Evolutionary conservation across 345 rosid species (phyloP).

Genomic region (Ceriops decandra): DNA sequence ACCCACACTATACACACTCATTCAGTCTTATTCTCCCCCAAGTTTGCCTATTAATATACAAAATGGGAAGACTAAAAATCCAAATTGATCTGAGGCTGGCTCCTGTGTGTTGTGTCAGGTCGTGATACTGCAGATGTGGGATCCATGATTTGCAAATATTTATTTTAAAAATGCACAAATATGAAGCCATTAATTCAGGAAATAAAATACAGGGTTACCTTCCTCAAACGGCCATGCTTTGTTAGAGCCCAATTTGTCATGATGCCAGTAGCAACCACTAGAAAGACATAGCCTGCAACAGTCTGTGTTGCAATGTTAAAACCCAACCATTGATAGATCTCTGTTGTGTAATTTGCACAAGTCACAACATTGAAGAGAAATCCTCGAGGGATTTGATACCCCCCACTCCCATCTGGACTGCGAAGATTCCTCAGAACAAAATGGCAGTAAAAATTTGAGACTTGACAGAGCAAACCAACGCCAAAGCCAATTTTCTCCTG

Average conservation of each 20-base stretch:
- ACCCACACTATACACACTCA: too few relatives aligned
- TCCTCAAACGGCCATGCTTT: conserved; percentile 84
- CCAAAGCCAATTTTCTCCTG: conserved; percentile 97
- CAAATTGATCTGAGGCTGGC: too few relatives aligned
- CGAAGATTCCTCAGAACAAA: conserved; percentile 78
- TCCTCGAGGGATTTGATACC: conserved; percentile 89
- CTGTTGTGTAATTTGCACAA: conserved; percentile 95
- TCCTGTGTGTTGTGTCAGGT: too few relatives aligned
- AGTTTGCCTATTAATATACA: too few relatives aligned
- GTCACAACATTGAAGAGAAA: conserved; percentile 94
- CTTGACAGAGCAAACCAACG: conserved; percentile 75
- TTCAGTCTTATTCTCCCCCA: too few relatives aligned
- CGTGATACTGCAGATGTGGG: too few relatives aligned
- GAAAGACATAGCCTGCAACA: conserved; percentile 78
- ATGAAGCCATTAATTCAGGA: neutral
- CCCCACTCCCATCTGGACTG: conserved; percentile 59
- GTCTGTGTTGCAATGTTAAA: conserved; percentile 97
- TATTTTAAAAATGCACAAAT: too few relatives aligned
- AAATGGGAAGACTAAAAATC: too few relatives aligned
- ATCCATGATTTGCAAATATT: too few relatives aligned
- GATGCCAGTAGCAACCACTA: conserved; percentile 68
- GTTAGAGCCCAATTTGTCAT: conserved; percentile 99
- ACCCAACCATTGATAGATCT: conserved; percentile 97
- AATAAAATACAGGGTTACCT: conserved; percentile 42
- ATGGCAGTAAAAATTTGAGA: conserved; percentile 85